Evolutionary conservation across 768 basidiomycete species (phyloP).

Genomic region (Multifurca ochricompacta): DNA sequence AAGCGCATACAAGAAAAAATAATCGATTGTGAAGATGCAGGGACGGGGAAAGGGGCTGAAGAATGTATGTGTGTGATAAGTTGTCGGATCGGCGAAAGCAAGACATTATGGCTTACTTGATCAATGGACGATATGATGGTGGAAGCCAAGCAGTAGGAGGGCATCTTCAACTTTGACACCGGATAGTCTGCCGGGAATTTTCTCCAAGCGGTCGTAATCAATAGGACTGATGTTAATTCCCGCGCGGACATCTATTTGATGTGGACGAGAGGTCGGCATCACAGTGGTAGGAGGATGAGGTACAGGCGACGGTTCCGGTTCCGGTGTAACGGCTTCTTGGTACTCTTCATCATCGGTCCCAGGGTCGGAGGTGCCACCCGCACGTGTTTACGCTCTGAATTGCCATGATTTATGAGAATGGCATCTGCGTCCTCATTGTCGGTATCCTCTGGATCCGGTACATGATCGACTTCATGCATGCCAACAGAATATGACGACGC

Average conservation of each 20-base stretch:
- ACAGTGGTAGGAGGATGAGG: constrained; percentile 23
- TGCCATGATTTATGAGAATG: not conserved
- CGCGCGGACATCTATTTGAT: constrained; percentile 23
- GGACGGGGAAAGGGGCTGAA: not conserved
- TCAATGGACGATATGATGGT: constrained; percentile 55
- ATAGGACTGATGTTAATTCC: constrained; percentile 34
- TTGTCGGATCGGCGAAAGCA: not conserved
- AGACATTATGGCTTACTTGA: constrained; percentile 17
- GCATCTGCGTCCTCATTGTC: constrained; percentile 24
- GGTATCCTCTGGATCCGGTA: constrained; percentile 32
- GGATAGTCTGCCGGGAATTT: constrained; percentile 30
- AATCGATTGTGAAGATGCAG: not conserved
- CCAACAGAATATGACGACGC: constrained; percentile 40
- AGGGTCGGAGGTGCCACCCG: constrained; percentile 17
- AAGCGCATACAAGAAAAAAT: not conserved
- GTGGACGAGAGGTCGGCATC: constrained; percentile 21
- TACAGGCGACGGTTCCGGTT: constrained; percentile 43
- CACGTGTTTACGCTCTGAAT: constrained; percentile 4
- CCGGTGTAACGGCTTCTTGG: constrained; percentile 68
- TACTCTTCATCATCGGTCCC: constrained; percentile 47
- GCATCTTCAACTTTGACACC: constrained; percentile 71
- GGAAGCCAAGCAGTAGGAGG: constrained; percentile 64
- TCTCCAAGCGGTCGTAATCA: constrained; percentile 43
- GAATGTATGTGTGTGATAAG: not conserved
- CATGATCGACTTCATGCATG: constrained; percentile 36